phyloP scores from a whole-genome alignment of 495 filamentous ascomycete genomes.

The Melanomma pulvis-pyrius region DNA sequence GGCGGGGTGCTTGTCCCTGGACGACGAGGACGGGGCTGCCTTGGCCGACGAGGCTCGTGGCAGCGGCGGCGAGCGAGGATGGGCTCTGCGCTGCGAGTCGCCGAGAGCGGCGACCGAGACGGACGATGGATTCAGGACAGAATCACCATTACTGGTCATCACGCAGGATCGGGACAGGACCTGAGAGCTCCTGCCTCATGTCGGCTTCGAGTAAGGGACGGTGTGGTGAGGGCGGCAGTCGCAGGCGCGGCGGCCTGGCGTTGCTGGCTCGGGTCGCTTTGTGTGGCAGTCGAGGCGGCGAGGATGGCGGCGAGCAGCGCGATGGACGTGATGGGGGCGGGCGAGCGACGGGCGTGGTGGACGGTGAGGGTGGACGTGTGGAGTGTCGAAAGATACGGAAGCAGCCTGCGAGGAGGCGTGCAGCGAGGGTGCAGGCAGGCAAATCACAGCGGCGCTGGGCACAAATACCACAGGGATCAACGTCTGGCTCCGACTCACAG shows the following conservation, averaged over 20 bases:
- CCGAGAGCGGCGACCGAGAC: constrained; percentile 19
- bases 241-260: constrained; percentile 7
- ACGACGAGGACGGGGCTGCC: constrained; percentile 15
- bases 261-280: constrained; percentile 15
- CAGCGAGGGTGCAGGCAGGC: background rate
- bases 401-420: background rate
- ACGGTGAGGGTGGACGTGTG: background rate
- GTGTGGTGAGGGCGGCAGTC: constrained; percentile 2
- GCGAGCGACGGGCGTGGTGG: background rate
- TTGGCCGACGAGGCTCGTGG: constrained; percentile 4
- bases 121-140: constrained; percentile 24
- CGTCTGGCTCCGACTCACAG: background rate
- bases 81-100: background rate
- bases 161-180: constrained; percentile 34
- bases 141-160: constrained; percentile 37
- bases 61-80: constrained; percentile 10
- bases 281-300: background rate
- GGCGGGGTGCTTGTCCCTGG: background rate
- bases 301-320: background rate
- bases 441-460: constrained; percentile 11
- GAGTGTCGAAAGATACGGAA: background rate
- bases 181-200: constrained; percentile 35
- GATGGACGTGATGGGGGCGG: constrained; percentile 5
- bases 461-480: too few relatives aligned
- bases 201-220: constrained; percentile 24